Conservation (phyloP, 345 rosid species). For the Tarenaya hassleriana region DNA sequence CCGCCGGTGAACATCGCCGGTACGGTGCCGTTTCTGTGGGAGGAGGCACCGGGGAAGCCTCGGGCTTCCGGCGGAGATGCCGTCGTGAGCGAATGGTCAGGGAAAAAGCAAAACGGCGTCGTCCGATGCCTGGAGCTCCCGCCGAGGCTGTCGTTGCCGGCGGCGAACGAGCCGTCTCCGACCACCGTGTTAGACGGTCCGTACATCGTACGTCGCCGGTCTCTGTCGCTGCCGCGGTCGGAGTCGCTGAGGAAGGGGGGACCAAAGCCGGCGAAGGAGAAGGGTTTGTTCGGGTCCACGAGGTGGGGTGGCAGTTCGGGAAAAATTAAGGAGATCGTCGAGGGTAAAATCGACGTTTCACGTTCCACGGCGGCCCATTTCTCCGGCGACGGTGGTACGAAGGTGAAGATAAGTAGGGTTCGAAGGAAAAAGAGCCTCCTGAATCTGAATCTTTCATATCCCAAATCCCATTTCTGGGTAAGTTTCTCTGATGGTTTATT, state of each 20-base stretch:
- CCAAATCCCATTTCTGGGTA: constrained; percentile 49
- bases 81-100: constrained; percentile 16
- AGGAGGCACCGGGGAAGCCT: constrained; percentile 90
- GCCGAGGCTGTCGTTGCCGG: constrained; percentile 41
- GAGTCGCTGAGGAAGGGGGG: constrained; percentile 32
- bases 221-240: constrained; percentile 25
- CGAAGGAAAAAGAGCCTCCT: constrained; percentile 45
- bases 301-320: no score
- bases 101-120: constrained; percentile 16
- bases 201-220: constrained; percentile 29
- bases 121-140: constrained; percentile 56
- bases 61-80: constrained; percentile 25
- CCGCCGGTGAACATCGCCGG: constrained; percentile 54
- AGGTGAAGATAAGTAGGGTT: constrained; percentile 49
- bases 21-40: constrained; percentile 83
- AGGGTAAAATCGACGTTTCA: constrained; percentile 21
- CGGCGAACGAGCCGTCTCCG: constrained; percentile 39
- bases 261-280: constrained; percentile 26
- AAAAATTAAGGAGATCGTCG: no score
- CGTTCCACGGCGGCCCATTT: constrained; percentile 6
- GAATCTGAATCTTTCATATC: constrained; percentile 29
- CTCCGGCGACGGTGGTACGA: not conserved
- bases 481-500: constrained; percentile 8
- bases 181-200: constrained; percentile 55
- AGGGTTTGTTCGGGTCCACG: constrained; percentile 36